phyloP scores from a whole-genome alignment of 1,284 basidiomycete genomes.

The Cryptococcus deneoformans region DNA sequence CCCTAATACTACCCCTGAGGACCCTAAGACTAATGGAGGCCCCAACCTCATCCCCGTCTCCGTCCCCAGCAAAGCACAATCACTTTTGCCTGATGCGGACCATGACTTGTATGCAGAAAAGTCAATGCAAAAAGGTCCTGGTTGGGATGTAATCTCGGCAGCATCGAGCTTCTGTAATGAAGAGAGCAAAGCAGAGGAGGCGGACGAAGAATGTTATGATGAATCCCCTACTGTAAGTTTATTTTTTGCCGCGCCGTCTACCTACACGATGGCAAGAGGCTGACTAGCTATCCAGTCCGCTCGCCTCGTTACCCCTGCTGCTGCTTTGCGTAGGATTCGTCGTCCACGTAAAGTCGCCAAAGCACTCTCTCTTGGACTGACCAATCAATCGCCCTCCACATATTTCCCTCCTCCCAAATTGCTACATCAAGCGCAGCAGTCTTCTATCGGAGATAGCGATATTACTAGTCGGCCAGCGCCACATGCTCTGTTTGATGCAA shows the following conservation, averaged over 20 bases:
- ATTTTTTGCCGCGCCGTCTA: background rate
- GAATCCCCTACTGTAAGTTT: constrained; percentile 1
- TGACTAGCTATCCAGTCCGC: background rate
- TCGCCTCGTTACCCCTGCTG: background rate
- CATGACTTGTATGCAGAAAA: background rate
- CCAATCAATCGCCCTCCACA: constrained; percentile 20
- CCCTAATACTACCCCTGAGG: no score
- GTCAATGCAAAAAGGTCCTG: background rate
- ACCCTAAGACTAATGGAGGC: no score
- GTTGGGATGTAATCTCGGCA: constrained; percentile 6
- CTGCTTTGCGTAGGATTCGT: background rate
- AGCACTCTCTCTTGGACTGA: constrained; percentile 17
- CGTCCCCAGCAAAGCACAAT: no score
- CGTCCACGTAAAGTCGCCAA: background rate
- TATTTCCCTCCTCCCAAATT: constrained; percentile 3
- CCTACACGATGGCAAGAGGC: background rate
- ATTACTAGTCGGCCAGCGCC: background rate
- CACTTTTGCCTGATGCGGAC: no score
- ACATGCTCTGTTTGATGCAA: background rate
- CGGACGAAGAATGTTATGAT: constrained; percentile 4
- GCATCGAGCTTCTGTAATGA: constrained; percentile 10
- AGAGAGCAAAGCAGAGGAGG: constrained; percentile 9
- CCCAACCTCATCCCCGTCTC: no score
- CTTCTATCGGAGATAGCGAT: constrained; percentile 3
- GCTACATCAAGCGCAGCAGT: background rate